These are phyloP conservation scores for Closterium sp. DNA, from an alignment of 139 green algal species.

Conservation along the genomic window DNA sequence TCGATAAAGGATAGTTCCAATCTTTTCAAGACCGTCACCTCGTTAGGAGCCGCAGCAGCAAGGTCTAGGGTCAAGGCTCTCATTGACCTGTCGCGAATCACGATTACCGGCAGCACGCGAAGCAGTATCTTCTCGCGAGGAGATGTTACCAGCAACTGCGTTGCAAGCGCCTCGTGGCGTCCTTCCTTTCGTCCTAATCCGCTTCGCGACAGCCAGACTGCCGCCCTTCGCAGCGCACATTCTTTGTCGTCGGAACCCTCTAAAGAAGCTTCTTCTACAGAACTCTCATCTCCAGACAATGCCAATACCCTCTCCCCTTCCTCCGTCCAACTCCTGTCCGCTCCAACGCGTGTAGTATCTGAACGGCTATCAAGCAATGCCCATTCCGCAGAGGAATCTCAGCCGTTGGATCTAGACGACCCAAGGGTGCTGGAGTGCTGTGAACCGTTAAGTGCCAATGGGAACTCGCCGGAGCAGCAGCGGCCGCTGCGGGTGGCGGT, in stretches of 20 bases:
- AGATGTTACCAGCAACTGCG: not conserved
- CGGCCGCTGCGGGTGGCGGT: slow-evolving; percentile 49
- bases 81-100: not conserved
- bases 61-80: not conserved
- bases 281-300: not conserved
- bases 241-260: not conserved
- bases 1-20: not conserved
- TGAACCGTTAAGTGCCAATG: not conserved
- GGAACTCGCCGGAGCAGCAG: not conserved
- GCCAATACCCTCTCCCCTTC: not conserved
- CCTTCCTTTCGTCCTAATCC: not conserved
- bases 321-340: not conserved
- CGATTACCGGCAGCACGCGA: too few species aligned
- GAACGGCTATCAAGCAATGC: not conserved
- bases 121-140: too few species aligned
- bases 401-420: not conserved
- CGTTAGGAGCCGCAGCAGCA: not conserved
- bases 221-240: not conserved
- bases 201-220: not conserved
- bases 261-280: not conserved
- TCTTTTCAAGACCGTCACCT: not conserved
- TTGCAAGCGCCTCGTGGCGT: not conserved
- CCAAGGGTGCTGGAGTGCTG: slow-evolving; percentile 37
- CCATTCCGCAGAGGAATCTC: not conserved
- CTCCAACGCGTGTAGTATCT: not conserved